Evolutionary conservation across 257 asterid genomes (phyloP).

Genomic region (Voacanga thouarsii): DNA sequence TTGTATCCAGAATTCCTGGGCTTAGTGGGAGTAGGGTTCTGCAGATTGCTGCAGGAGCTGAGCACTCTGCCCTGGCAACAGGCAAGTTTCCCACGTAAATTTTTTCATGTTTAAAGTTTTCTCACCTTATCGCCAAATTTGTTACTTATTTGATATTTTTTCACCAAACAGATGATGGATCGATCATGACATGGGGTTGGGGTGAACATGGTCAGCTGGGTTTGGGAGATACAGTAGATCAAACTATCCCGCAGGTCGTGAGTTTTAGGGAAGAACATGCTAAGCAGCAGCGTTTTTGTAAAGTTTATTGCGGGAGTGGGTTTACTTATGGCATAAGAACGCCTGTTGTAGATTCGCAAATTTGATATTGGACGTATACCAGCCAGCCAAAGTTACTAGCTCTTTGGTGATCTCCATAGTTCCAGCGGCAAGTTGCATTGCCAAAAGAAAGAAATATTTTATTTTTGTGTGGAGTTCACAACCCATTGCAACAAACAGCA

Average conservation of each 20-base stretch:
- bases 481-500: too few species aligned
- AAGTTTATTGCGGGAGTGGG: slow-evolving; percentile 89
- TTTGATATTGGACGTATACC: background rate
- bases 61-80: slow-evolving; percentile 76
- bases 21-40: slow-evolving; percentile 34
- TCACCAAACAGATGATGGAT: slow-evolving; percentile 50
- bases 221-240: slow-evolving; percentile 57
- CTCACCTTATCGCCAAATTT: background rate
- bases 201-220: slow-evolving; percentile 99
- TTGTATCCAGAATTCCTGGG: slow-evolving; percentile 28
- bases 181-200: slow-evolving; percentile 96
- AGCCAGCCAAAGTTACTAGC: too few species aligned
- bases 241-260: slow-evolving; percentile 50
- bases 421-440: background rate
- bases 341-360: slow-evolving; percentile 17
- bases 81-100: slow-evolving; percentile 37
- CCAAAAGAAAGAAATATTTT: background rate
- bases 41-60: slow-evolving; percentile 86
- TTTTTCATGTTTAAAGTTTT: background rate
- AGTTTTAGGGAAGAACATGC: slow-evolving; percentile 23
- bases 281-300: slow-evolving; percentile 21
- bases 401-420: background rate
- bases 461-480: too few species aligned
- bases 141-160: background rate
- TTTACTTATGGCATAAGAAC: slow-evolving; percentile 56